These are phyloP conservation scores for Triticum monococcum DNA, from an alignment of 176 grass and related monocot genomes.

Conservation along the genomic window DNA sequence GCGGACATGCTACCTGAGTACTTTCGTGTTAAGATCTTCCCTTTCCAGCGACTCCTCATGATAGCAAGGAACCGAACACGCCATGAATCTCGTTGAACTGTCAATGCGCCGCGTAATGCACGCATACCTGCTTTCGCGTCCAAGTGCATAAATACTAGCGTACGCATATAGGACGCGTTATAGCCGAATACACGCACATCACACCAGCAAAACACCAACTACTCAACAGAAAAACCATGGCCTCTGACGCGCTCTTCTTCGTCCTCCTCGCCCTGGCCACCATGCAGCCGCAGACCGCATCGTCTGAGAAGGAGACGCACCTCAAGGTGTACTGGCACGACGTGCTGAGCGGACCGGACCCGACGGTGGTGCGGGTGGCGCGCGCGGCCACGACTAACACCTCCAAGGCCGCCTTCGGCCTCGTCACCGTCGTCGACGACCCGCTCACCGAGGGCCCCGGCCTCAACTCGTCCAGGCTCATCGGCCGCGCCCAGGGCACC, in stretches of 20 bases:
- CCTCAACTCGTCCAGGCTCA: not conserved
- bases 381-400: not conserved
- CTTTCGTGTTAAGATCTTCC: no score
- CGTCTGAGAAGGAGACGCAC: conserved; percentile 24
- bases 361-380: conserved; percentile 51
- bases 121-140: no score
- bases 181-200: no score
- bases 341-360: conserved; percentile 44
- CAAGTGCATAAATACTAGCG: no score
- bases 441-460: not conserved
- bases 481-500: not conserved
- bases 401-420: conserved; percentile 7
- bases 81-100: not conserved
- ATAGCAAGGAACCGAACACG: no score
- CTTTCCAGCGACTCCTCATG: no score
- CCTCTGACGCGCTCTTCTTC: not conserved
- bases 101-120: not conserved
- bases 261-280: not conserved
- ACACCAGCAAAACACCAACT: no score
- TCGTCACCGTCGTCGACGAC: not conserved
- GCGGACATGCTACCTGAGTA: no score
- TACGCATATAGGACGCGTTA: no score
- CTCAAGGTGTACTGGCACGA: conserved; percentile 72
- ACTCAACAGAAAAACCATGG: not conserved
- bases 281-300: no score